A percentile compares a stretch with the other conserved stretches of the same genome.
Evolutionary conservation across 257 asterid species (phyloP).

Genomic region (Coffea eugenioides): DNA sequence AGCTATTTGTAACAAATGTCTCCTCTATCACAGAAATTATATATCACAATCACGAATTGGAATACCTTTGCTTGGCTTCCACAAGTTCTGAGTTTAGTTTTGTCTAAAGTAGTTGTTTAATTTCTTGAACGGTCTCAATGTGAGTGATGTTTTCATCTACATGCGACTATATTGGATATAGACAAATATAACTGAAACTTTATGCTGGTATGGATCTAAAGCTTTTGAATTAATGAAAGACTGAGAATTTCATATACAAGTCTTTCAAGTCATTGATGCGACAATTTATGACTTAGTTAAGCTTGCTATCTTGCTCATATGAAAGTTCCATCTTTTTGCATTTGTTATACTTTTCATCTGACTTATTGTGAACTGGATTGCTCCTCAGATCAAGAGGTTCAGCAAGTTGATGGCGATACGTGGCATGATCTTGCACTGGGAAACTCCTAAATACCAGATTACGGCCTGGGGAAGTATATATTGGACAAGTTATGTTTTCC

Average conservation of each 20-base stretch:
- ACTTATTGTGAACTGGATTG: slow-evolving; percentile 15
- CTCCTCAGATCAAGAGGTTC: slow-evolving; percentile 58
- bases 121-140: neutral
- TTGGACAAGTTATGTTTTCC: neutral
- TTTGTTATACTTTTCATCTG: neutral
- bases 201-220: neutral
- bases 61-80: neutral
- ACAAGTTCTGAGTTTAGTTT: neutral
- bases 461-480: neutral
- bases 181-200: neutral
- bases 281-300: neutral
- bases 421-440: slow-evolving; percentile 78
- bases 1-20: neutral
- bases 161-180: neutral
- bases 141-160: neutral
- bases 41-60: neutral
- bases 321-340: neutral
- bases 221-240: neutral
- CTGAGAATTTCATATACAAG: neutral
- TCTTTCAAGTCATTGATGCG: neutral
- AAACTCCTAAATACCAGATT: slow-evolving; percentile 24
- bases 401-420: slow-evolving; percentile 45
- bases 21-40: neutral
- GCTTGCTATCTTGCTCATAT: neutral
- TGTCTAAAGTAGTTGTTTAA: neutral